Evolutionary conservation across 805 yeast genomes (phyloP).

Genomic region (Zygosaccharomyces siamensis): DNA sequence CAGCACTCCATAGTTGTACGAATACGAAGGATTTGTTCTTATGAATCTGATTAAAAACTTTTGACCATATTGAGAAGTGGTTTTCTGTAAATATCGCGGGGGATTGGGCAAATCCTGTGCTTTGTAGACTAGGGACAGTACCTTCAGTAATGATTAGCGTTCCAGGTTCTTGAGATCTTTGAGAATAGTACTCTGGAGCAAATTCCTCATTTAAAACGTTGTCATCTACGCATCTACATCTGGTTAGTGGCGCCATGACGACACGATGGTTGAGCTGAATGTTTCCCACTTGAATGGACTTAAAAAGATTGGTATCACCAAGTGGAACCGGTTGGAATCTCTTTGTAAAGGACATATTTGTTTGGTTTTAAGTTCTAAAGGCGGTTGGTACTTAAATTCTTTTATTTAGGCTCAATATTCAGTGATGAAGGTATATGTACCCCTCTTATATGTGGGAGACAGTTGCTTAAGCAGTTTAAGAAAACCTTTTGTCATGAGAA

Average conservation of each 20-base stretch:
- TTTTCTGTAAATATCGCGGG: slow-evolving; percentile 48
- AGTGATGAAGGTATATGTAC: no score
- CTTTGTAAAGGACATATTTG: neutral
- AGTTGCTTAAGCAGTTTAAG: no score
- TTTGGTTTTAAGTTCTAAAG: neutral
- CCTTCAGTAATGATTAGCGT: slow-evolving; percentile 59
- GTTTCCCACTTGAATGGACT: slow-evolving; percentile 41
- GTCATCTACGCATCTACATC: slow-evolving; percentile 38
- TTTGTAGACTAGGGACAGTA: slow-evolving; percentile 40
- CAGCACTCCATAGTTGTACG: slow-evolving; percentile 49
- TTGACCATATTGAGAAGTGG: slow-evolving; percentile 47
- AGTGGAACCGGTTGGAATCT: slow-evolving; percentile 21
- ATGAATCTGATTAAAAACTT: slow-evolving; percentile 46
- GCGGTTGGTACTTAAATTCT: no score
- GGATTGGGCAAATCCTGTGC: slow-evolving; percentile 38
- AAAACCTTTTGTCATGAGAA: no score
- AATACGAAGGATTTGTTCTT: slow-evolving; percentile 42
- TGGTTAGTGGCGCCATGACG: slow-evolving; percentile 43
- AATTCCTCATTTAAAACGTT: slow-evolving; percentile 40
- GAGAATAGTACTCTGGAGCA: slow-evolving; percentile 46
- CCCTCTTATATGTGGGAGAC: no score
- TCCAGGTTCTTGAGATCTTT: slow-evolving; percentile 51
- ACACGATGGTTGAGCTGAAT: slow-evolving; percentile 35
- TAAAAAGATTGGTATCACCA: slow-evolving; percentile 36
- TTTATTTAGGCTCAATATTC: no score